Base-by-base conservation (phyloP, 257 asterid species). In the Solanum chilense region DNA sequence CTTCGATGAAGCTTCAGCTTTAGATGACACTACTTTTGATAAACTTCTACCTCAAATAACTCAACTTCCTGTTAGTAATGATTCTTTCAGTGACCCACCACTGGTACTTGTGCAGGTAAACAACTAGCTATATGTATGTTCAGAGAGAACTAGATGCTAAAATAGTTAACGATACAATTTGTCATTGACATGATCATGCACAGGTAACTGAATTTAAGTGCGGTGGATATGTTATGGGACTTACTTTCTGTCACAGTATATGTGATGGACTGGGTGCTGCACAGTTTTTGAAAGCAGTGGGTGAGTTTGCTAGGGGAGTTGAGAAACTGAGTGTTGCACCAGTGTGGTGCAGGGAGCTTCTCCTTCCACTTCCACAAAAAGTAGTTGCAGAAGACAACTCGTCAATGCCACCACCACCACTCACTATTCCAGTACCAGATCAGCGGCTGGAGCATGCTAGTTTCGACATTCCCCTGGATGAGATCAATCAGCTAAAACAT, bases 221-320 rank as follows among this genome's bases (percentile, higher is more conserved):
- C 69, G 70, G 82, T 1, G 93, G 94, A 12, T 91, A 91, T 66
- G 93, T 90, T 35, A 89, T 92, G 71, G 94, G 94, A 21, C 89
- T 93, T 8, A 88, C 87, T 69, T 93, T 93, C 69, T 90, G 93
- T 90, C 94, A 93, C 86, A 88, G 89, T 85, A 82, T 91, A 27
- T 90, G 94, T 64, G 94, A 91, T 23, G 96, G 96, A 23, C 88
- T 93, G 8, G 94, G 96, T 73, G 94, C 96, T n/a, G 94, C 96
- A 18, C 96, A 93, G 62, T 93, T 92, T 87, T 82, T 93, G 31
- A 91, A 91, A 15, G 94, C 94, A 12, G 93, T 93, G 1, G 94
- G 94, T 5, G 94, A 93, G 64, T 35, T 91, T 23, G 96, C 94
- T 1, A 87, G 87, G 87, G 92, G 94, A 21, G 88, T 87, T 4